Evolutionary conservation across 768 basidiomycete species (phyloP).

Genomic region (Hygrophoropsis aurantiaca): DNA sequence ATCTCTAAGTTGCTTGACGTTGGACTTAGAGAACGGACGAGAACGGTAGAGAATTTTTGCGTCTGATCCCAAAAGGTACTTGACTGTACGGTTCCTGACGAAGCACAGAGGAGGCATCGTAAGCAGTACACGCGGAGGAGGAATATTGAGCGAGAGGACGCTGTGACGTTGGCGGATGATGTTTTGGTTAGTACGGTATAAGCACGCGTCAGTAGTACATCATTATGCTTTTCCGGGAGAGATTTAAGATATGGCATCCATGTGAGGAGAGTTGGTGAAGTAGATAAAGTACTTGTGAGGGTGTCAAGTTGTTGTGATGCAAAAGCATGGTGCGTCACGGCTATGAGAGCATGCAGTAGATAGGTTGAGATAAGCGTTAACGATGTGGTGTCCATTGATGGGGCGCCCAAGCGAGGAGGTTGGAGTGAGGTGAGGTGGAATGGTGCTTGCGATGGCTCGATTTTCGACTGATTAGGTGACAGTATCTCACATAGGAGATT

Average conservation of each 20-base stretch:
- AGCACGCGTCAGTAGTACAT: conserved; percentile 56
- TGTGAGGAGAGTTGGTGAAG: conserved; percentile 39
- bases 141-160: conserved; percentile 27
- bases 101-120: conserved; percentile 48
- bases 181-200: conserved; percentile 52
- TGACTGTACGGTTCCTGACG: conserved; percentile 46
- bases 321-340: conserved; percentile 30
- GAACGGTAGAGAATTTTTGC: conserved; percentile 31
- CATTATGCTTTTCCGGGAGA: conserved; percentile 53
- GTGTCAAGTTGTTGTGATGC: conserved; percentile 6
- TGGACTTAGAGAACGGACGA: conserved; percentile 7
- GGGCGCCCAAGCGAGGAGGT: conserved; percentile 43
- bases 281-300: conserved; percentile 31
- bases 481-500: conserved; percentile 28
- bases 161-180: conserved; percentile 9
- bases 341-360: conserved; percentile 52
- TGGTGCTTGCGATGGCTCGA: conserved; percentile 5
- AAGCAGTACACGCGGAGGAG: conserved; percentile 43
- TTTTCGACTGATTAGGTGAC: neutral
- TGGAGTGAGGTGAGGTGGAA: conserved; percentile 33
- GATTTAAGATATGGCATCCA: conserved; percentile 50
- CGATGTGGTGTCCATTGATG: conserved; percentile 31
- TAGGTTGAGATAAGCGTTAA: conserved; percentile 61
- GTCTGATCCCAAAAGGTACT: conserved; percentile 72
- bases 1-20: conserved; percentile 22